Percentiles rank a stretch among this genome's conserved stretches.
Evolutionary conservation across 495 filamentous ascomycete genomes (phyloP).

Genomic region (Neohortaea acidophila): DNA sequence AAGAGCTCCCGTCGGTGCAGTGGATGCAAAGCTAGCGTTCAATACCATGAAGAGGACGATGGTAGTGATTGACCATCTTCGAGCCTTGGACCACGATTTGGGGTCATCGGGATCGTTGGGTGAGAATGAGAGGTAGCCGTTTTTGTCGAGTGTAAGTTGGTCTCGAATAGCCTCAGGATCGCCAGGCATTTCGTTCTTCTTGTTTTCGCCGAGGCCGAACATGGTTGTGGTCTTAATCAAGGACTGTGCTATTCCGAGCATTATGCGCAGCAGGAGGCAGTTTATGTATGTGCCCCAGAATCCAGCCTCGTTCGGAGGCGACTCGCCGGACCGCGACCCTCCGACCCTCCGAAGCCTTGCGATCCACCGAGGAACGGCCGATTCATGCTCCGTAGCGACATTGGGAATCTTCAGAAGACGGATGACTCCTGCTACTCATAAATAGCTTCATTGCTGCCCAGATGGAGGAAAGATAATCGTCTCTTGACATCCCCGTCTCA

Average conservation of each 20-base stretch:
- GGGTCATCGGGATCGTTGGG: conserved; percentile 30
- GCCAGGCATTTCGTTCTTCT: background rate
- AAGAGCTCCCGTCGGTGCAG: conserved; percentile 32
- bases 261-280: too few species aligned
- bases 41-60: conserved; percentile 30
- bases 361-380: too few species aligned
- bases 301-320: too few species aligned
- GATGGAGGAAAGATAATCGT: too few species aligned
- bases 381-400: too few species aligned
- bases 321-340: too few species aligned
- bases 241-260: too few species aligned
- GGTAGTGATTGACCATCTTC: conserved; percentile 31
- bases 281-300: too few species aligned
- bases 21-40: conserved; percentile 38
- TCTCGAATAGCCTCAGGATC: background rate
- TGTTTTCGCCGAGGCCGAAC: background rate
- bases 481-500: background rate
- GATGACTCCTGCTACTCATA: background rate
- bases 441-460: background rate
- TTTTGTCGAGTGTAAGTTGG: background rate
- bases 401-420: too few species aligned
- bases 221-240: background rate
- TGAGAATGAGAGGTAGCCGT: background rate
- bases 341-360: too few species aligned
- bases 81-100: conserved; percentile 32